Conservation (phyloP, 352 stramenopile genomes). For the Globisporangium carolinianum region DNA sequence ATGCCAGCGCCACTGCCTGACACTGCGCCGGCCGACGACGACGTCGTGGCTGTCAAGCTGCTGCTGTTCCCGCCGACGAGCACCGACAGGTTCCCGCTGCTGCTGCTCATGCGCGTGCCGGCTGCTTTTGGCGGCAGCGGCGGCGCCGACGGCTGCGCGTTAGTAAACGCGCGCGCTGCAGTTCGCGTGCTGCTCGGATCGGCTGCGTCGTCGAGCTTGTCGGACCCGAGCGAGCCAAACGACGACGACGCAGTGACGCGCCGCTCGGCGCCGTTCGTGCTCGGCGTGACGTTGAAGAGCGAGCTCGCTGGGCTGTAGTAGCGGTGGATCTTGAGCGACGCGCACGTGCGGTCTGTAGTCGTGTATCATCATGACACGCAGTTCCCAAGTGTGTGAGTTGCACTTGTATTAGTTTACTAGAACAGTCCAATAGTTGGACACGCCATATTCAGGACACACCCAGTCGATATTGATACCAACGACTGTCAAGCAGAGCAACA, state of each 20-base stretch:
- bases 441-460: too few relatives aligned
- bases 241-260: constrained; percentile 5
- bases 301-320: constrained; percentile 50
- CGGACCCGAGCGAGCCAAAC: constrained; percentile 15
- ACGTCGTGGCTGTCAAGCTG: neutral
- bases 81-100: constrained; percentile 11
- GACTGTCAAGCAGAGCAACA: too few relatives aligned
- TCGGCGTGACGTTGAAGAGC: constrained; percentile 60
- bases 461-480: too few relatives aligned
- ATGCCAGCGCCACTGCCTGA: constrained; percentile 6
- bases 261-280: neutral
- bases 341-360: constrained; percentile 62
- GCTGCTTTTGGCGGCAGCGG: constrained; percentile 9
- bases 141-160: constrained; percentile 6
- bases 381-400: too few relatives aligned
- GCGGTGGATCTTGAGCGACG: constrained; percentile 76
- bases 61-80: neutral
- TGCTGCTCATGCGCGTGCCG: constrained; percentile 3
- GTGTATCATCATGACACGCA: too few relatives aligned
- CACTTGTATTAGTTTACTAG: too few relatives aligned
- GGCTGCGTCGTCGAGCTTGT: constrained; percentile 8
- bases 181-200: neutral
- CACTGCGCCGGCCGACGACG: neutral
- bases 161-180: constrained; percentile 3
- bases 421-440: too few relatives aligned